phyloP scores from a whole-genome alignment of 176 grass and related monocot species.

The Tillandsia fasciculata region DNA sequence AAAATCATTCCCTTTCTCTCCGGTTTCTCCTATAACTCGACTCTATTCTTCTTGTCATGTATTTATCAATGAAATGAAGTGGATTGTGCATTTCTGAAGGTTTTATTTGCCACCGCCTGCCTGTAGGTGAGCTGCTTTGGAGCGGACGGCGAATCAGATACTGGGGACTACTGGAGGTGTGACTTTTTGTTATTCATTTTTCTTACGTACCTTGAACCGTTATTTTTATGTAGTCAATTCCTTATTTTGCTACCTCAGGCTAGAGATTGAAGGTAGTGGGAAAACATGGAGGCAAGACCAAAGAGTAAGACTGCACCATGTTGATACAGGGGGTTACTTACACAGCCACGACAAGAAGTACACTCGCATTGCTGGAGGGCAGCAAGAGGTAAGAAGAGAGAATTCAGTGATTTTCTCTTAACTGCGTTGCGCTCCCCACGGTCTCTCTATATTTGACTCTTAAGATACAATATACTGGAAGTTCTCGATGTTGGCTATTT shows the following conservation, averaged over 20 bases:
- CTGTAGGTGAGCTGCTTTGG: slow-evolving; percentile 72
- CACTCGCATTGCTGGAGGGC: slow-evolving; percentile 61
- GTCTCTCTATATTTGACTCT: background rate
- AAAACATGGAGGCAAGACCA: slow-evolving; percentile 62
- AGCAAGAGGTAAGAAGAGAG: slow-evolving; percentile 53
- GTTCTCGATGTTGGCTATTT: no score
- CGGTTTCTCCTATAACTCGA: no score
- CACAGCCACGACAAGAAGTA: slow-evolving; percentile 84
- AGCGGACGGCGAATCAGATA: slow-evolving; percentile 48
- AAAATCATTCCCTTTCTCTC: no score
- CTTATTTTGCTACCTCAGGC: slow-evolving; percentile 23
- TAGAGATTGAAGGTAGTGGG: slow-evolving; percentile 62
- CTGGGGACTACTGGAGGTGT: slow-evolving; percentile 70
- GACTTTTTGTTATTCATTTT: slow-evolving; percentile 2
- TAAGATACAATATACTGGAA: background rate
- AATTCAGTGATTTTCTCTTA: background rate
- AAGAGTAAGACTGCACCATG: slow-evolving; percentile 50
- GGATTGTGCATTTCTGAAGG: background rate
- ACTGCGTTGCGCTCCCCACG: background rate
- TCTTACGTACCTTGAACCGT: background rate
- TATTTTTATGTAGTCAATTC: background rate
- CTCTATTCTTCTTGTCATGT: no score
- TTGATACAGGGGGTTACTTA: slow-evolving; percentile 65
- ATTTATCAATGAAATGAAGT: background rate
- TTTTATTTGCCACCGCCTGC: background rate